A percentile compares a stretch with the other conserved stretches of the same genome.
phyloP scores from a whole-genome alignment of 495 filamentous ascomycete species.

The Lindgomyces ingoldianus region DNA sequence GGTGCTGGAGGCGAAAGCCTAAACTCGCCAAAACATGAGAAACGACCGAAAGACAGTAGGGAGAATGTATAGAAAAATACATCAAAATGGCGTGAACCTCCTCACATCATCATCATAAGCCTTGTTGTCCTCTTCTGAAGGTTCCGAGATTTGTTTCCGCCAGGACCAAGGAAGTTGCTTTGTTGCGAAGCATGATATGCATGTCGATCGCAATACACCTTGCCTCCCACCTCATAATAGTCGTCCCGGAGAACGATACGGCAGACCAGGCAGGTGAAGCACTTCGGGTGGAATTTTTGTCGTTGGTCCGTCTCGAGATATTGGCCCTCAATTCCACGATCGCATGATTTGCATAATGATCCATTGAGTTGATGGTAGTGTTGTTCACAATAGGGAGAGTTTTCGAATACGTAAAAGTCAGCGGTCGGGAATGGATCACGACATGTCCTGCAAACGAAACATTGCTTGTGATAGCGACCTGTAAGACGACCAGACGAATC shows the following conservation, averaged over 20 bases:
- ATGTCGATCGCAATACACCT: slow-evolving; percentile 81
- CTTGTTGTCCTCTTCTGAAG: slow-evolving; percentile 78
- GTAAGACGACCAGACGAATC: slow-evolving; percentile 92
- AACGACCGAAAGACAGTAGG: background rate
- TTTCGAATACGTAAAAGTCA: slow-evolving; percentile 88
- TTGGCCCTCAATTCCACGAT: slow-evolving; percentile 86
- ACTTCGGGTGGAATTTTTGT: slow-evolving; percentile 82
- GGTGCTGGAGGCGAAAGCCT: background rate
- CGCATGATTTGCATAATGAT: slow-evolving; percentile 77
- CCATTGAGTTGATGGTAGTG: slow-evolving; percentile 93
- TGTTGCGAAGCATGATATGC: slow-evolving; percentile 63
- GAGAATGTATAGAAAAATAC: background rate
- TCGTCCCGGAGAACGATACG: slow-evolving; percentile 43
- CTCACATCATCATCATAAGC: slow-evolving; percentile 74
- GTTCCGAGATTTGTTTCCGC: slow-evolving; percentile 37
- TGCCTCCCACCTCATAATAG: slow-evolving; percentile 68
- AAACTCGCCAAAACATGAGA: background rate
- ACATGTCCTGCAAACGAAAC: slow-evolving; percentile 90
- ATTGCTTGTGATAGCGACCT: slow-evolving; percentile 89
- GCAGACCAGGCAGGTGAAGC: slow-evolving; percentile 72
- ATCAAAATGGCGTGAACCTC: background rate
- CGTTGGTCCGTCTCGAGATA: slow-evolving; percentile 83
- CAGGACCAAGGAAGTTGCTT: slow-evolving; percentile 44
- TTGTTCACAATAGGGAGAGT: slow-evolving; percentile 84
- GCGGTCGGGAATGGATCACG: slow-evolving; percentile 76